These are phyloP conservation scores for Aspergillus floridensis DNA, from an alignment of 2,329 filamentous ascomycete species.

Conservation along the genomic window DNA sequence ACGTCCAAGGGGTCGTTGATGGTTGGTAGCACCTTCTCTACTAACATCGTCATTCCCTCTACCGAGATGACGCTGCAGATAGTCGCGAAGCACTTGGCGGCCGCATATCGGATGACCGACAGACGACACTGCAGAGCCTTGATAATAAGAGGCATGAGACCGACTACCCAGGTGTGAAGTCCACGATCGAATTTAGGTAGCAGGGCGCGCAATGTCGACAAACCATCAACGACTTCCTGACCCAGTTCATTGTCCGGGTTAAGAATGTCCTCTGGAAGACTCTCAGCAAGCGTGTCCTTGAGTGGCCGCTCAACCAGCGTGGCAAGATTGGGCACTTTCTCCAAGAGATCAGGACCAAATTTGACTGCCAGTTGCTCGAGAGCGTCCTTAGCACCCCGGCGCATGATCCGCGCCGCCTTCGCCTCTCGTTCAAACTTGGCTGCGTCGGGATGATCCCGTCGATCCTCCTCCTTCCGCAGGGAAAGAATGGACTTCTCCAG, in stretches of 20 bases:
- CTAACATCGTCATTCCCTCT: slow-evolving; percentile 91
- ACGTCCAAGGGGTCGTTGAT: slow-evolving; percentile 90
- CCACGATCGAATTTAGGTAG: slow-evolving; percentile 80
- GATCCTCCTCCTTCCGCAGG: slow-evolving; percentile 94
- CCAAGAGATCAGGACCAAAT: slow-evolving; percentile 75
- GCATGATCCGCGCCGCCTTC: slow-evolving; percentile 81
- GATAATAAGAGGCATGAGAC: slow-evolving; percentile 79
- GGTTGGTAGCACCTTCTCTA: slow-evolving; percentile 86
- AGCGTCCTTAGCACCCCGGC: slow-evolving; percentile 90
- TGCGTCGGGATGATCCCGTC: slow-evolving; percentile 86
- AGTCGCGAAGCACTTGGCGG: slow-evolving; percentile 94
- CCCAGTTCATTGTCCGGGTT: slow-evolving; percentile 74
- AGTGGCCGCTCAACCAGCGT: slow-evolving; percentile 80
- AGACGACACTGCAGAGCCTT: slow-evolving; percentile 83
- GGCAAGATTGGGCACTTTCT: slow-evolving; percentile 79
- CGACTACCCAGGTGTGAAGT: slow-evolving; percentile 76
- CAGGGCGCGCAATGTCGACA: slow-evolving; percentile 88
- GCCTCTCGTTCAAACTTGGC: slow-evolving; percentile 87
- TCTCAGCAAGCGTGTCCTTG: slow-evolving; percentile 66
- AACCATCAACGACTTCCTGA: slow-evolving; percentile 88
- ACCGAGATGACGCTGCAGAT: slow-evolving; percentile 96
- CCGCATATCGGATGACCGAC: slow-evolving; percentile 92
- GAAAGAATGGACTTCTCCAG: slow-evolving; percentile 83
- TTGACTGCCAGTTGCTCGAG: slow-evolving; percentile 79
- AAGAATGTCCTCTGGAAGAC: slow-evolving; percentile 69